Percentiles rank a stretch among this genome's conserved stretches.
Evolutionary conservation across 2,329 filamentous ascomycete genomes (phyloP).

Genomic region (Neurospora sp.): DNA sequence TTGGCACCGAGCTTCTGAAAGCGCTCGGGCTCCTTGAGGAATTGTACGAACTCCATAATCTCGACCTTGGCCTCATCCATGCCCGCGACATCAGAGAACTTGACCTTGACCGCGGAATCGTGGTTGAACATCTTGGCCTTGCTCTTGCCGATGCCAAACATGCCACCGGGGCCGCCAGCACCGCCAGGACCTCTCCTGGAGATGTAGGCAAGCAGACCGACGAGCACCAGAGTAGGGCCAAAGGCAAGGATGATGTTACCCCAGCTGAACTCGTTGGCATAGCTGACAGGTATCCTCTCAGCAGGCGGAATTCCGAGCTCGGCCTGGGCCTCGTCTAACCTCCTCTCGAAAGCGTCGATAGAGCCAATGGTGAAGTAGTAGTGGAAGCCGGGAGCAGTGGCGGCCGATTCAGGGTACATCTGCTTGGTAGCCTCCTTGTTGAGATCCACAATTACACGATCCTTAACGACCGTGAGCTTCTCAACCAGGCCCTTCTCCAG

Average conservation of each 20-base stretch:
- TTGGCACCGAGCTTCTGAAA: constrained; percentile 95
- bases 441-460: constrained; percentile 64
- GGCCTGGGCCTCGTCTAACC: constrained; percentile 77
- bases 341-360: constrained; percentile 82
- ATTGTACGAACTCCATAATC: constrained; percentile 99
- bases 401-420: constrained; percentile 67
- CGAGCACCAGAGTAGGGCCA: constrained; percentile 76
- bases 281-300: constrained; percentile 91
- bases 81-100: constrained; percentile 91
- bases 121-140: constrained; percentile 96
- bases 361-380: constrained; percentile 97
- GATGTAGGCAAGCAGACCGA: constrained; percentile 73
- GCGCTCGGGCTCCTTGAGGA: constrained; percentile 84
- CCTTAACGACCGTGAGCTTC: constrained; percentile 74
- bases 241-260: constrained; percentile 65
- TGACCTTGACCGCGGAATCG: constrained; percentile 91
- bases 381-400: constrained; percentile 57
- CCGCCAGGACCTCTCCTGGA: constrained; percentile 64
- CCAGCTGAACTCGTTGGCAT: constrained; percentile 67
- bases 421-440: constrained; percentile 63
- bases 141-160: constrained; percentile 95
- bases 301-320: constrained; percentile 75
- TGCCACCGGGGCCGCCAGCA: constrained; percentile 58
- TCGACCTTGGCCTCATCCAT: constrained; percentile 98
- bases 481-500: constrained; percentile 93